Conservation (phyloP, 2,329 filamentous ascomycete species). For the Massarina eburnea region DNA sequence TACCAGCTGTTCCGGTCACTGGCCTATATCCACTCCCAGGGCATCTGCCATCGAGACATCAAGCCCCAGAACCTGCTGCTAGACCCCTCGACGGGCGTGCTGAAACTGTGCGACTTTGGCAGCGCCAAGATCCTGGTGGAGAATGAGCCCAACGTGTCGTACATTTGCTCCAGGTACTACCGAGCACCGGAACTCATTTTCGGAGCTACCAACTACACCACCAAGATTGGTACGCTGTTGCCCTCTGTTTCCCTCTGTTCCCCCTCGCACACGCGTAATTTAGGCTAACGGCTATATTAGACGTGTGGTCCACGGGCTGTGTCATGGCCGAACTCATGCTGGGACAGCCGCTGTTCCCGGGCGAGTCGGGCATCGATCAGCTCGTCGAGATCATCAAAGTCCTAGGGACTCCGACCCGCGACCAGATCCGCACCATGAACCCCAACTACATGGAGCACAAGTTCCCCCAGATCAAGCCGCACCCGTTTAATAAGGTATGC, state of each 20-base stretch:
- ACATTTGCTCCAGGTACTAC: slow-evolving; percentile 99
- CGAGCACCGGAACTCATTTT: slow-evolving; percentile 97
- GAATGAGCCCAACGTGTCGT: slow-evolving; percentile 98
- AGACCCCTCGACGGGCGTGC: slow-evolving; percentile 84
- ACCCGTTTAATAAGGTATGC: slow-evolving; percentile 89
- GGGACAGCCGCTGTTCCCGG: slow-evolving; percentile 94
- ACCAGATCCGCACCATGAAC: slow-evolving; percentile 99
- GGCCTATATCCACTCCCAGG: slow-evolving; percentile 98
- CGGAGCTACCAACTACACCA: slow-evolving; percentile 98
- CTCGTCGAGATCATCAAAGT: slow-evolving; percentile 99
- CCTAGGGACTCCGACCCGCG: slow-evolving; percentile 89
- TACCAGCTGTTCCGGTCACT: slow-evolving; percentile 98
- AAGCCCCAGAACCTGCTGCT: slow-evolving; percentile 97
- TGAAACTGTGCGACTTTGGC: slow-evolving; percentile 98
- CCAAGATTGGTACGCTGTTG: slow-evolving; percentile 87
- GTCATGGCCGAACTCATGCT: slow-evolving; percentile 99
- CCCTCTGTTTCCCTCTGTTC: too few relatives aligned
- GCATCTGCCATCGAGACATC: slow-evolving; percentile 98
- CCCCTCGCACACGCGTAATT: slow-evolving; percentile 5
- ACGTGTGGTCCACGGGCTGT: slow-evolving; percentile 98
- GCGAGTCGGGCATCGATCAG: slow-evolving; percentile 97
- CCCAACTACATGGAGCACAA: slow-evolving; percentile 99
- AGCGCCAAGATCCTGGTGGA: slow-evolving; percentile 98
- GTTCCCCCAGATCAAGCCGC: slow-evolving; percentile 99
- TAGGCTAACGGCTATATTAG: slow-evolving; percentile 52